These are phyloP conservation scores for Eudorina sp. DNA, from an alignment of 139 green algal genomes.

Conservation along the genomic window DNA sequence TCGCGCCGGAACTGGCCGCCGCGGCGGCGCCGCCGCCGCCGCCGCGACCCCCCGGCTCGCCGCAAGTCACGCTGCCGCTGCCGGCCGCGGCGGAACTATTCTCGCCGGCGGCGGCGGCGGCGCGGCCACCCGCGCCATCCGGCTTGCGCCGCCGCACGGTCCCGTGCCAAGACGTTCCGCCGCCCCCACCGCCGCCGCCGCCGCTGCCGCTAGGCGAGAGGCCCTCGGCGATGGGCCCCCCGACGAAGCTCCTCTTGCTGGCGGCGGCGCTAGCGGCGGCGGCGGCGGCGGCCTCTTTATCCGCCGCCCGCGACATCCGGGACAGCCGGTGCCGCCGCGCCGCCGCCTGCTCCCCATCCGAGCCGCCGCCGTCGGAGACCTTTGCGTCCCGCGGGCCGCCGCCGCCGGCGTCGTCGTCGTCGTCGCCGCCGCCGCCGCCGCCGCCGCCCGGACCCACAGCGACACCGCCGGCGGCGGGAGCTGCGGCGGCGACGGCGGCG, in stretches of 20 bases:
- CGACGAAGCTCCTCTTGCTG: no score
- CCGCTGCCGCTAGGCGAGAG: no score
- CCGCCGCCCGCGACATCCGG: slow-evolving; percentile 4
- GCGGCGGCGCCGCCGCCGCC: neutral
- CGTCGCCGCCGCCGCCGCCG: no score
- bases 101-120: neutral
- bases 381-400: neutral
- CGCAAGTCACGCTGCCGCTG: neutral
- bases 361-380: neutral
- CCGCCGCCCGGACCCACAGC: no score
- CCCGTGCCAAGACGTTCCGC: neutral
- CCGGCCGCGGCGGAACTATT: neutral
- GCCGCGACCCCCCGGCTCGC: neutral
- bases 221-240: neutral
- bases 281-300: neutral
- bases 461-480: no score
- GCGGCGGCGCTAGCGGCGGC: neutral
- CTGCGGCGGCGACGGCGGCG: neutral
- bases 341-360: neutral
- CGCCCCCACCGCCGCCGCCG: no score
- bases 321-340: slow-evolving; percentile 1
- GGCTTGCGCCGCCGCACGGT: neutral
- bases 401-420: neutral
- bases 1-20: neutral
- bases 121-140: neutral